Evolutionary conservation across 1,284 basidiomycete genomes (phyloP).

Genomic region (Heliocybe sulcata): DNA sequence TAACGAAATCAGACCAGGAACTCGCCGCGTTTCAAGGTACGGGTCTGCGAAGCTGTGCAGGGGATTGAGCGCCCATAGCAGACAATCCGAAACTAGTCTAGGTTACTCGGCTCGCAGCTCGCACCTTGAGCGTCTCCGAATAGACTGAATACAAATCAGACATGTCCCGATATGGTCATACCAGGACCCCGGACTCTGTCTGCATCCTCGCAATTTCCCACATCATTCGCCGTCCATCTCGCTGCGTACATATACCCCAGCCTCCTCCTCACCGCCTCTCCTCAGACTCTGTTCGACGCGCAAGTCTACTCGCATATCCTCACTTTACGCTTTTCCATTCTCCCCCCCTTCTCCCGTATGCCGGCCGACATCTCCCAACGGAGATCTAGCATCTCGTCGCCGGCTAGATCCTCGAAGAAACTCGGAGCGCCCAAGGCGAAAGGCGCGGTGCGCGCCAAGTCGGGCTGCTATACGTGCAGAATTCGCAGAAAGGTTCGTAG

Average conservation of each 20-base stretch:
- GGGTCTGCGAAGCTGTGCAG: not conserved
- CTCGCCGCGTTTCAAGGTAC: not conserved
- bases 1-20: no score
- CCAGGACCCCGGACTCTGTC: not conserved
- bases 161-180: not conserved
- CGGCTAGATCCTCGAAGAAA: constrained; percentile 31
- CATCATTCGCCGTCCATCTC: not conserved
- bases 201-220: not conserved
- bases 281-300: not conserved
- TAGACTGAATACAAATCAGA: not conserved
- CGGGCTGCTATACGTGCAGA: constrained; percentile 79
- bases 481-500: constrained; percentile 67
- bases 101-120: not conserved
- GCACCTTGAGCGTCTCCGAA: not conserved
- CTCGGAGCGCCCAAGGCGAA: constrained; percentile 61
- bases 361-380: constrained; percentile 24
- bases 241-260: not conserved
- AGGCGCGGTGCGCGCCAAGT: constrained; percentile 74
- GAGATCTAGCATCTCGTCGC: constrained; percentile 11
- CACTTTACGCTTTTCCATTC: not conserved
- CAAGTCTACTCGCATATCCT: not conserved
- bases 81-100: not conserved
- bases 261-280: not conserved
- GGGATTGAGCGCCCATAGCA: not conserved
- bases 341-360: constrained; percentile 22